Conservation (phyloP, 306 rosid species). For the Malus asiatica region DNA sequence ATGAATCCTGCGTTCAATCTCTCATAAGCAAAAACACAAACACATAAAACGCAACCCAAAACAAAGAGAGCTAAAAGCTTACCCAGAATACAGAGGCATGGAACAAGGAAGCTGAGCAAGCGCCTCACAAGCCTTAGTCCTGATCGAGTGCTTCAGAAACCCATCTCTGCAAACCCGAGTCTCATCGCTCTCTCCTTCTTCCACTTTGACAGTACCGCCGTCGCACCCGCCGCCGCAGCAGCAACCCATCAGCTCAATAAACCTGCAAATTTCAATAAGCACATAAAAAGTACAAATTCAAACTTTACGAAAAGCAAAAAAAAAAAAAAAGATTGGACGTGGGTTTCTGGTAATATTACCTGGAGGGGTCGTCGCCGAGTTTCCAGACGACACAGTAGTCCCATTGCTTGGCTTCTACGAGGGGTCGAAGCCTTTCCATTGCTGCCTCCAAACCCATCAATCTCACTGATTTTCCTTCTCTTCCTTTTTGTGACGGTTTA, state of each 20-base stretch:
- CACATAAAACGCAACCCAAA: not conserved
- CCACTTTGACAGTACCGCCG: slow-evolving; percentile 23
- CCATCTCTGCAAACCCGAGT: slow-evolving; percentile 46
- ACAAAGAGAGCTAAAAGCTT: not conserved
- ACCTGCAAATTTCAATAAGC: slow-evolving; percentile 25
- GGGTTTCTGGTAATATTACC: slow-evolving; percentile 4
- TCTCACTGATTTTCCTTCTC: not conserved
- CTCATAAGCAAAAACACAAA: not conserved
- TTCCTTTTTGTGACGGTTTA: too few relatives aligned
- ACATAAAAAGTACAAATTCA: not conserved
- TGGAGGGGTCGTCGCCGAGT: slow-evolving; percentile 60
- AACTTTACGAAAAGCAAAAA: not conserved
- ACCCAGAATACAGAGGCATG: slow-evolving; percentile 56
- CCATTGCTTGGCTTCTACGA: slow-evolving; percentile 49
- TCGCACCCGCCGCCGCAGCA: slow-evolving; percentile 54
- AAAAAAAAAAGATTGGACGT: not conserved
- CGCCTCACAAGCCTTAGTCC: slow-evolving; percentile 63
- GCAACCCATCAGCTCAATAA: slow-evolving; percentile 71
- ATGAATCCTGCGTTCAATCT: slow-evolving; percentile 40
- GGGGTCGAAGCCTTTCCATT: slow-evolving; percentile 52
- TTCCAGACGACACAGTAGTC: slow-evolving; percentile 71
- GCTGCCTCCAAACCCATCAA: not conserved
- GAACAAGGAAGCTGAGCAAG: slow-evolving; percentile 57
- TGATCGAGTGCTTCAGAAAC: slow-evolving; percentile 38
- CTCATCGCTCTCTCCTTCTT: slow-evolving; percentile 18